These are phyloP conservation scores for Fraxinus ornus DNA, from an alignment of 305 asterid genomes.

Conservation along the genomic window DNA sequence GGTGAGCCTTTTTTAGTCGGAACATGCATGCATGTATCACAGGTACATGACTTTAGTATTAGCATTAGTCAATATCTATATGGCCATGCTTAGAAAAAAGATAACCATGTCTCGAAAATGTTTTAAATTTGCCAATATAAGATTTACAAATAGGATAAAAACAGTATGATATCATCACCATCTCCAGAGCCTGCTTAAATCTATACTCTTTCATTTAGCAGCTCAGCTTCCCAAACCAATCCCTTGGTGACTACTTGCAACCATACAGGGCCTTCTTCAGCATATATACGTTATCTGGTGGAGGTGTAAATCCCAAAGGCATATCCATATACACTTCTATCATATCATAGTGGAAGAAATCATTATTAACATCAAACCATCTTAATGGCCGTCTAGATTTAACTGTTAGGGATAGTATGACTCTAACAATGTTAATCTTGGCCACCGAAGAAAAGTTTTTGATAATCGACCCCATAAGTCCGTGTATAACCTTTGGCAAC, in stretches of 20 bases:
- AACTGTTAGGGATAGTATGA: neutral
- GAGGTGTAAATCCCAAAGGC: neutral
- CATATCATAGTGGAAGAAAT: neutral
- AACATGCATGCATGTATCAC: neutral
- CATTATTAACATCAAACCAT: neutral
- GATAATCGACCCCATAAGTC: neutral
- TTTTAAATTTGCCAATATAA: neutral
- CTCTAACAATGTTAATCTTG: neutral
- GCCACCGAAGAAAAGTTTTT: neutral
- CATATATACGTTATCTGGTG: neutral
- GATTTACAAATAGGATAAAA: neutral
- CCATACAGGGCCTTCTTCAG: neutral
- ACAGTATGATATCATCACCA: neutral
- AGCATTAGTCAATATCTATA: neutral
- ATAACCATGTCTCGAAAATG: neutral
- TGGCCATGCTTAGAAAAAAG: neutral
- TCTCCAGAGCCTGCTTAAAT: neutral
- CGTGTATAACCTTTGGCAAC: neutral
- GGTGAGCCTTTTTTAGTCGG: neutral
- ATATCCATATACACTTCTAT: neutral
- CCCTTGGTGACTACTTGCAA: neutral
- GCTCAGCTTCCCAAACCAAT: neutral
- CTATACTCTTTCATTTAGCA: neutral
- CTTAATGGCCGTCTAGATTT: neutral
- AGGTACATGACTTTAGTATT: neutral